phyloP scores from a whole-genome alignment of 768 basidiomycete genomes.

The Tulasnella sp. region DNA sequence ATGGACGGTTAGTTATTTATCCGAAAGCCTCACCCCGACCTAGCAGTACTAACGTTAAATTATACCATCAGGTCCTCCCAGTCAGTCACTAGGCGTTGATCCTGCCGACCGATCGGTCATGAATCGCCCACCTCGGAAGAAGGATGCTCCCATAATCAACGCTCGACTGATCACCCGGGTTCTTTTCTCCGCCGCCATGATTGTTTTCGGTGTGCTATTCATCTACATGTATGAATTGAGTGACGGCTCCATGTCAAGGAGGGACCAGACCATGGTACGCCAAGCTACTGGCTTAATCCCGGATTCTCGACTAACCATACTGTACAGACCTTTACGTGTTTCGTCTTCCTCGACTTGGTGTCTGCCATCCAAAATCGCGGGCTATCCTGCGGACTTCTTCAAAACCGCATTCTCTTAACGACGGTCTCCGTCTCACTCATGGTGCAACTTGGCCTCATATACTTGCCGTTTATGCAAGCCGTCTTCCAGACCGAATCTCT shows the following conservation, averaged over 20 bases:
- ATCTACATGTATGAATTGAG: slow-evolving; percentile 78
- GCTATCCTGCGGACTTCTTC: slow-evolving; percentile 72
- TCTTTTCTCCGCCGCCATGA: slow-evolving; percentile 88
- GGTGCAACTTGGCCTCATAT: slow-evolving; percentile 79
- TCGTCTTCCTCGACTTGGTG: slow-evolving; percentile 94
- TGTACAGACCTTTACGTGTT: slow-evolving; percentile 86
- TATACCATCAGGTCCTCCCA: slow-evolving; percentile 67
- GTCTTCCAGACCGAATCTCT: slow-evolving; percentile 93
- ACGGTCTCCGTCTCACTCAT: slow-evolving; percentile 85
- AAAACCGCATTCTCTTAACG: slow-evolving; percentile 84
- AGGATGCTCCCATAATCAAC: slow-evolving; percentile 85
- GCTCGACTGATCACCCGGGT: slow-evolving; percentile 69
- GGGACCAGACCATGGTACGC: slow-evolving; percentile 95
- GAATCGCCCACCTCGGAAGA: slow-evolving; percentile 86
- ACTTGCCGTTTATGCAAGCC: slow-evolving; percentile 84
- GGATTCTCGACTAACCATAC: neutral
- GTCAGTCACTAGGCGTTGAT: slow-evolving; percentile 94
- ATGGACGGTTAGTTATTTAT: slow-evolving; percentile 73
- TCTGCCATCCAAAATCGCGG: slow-evolving; percentile 94
- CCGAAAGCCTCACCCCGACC: neutral
- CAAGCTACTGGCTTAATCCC: neutral
- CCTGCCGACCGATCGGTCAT: slow-evolving; percentile 92
- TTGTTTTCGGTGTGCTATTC: slow-evolving; percentile 83
- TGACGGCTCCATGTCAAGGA: slow-evolving; percentile 74
- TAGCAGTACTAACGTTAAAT: slow-evolving; percentile 2